phyloP scores from a whole-genome alignment of 176 grass and related monocot species.

The Ensete ventricosum region DNA sequence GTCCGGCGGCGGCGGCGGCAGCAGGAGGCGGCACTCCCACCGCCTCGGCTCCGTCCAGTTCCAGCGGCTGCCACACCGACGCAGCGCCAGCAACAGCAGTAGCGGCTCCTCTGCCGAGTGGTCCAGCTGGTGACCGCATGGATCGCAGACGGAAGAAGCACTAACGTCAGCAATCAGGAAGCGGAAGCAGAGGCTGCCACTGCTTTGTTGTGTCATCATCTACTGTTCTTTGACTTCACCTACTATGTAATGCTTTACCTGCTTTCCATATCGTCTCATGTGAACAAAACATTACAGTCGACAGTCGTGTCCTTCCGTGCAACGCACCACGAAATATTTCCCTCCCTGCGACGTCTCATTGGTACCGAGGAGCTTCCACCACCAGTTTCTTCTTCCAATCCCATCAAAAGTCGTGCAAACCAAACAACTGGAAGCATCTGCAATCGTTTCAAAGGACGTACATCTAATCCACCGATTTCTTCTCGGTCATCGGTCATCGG shows the following conservation, averaged over 20 bases:
- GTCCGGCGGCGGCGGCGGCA: not conserved
- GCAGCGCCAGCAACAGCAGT: not conserved
- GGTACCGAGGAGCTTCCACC: not conserved
- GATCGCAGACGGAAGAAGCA: too few relatives aligned
- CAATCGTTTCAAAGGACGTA: not conserved
- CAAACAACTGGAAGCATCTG: not conserved
- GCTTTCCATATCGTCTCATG: too few relatives aligned
- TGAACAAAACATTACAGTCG: too few relatives aligned
- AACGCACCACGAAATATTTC: too few relatives aligned
- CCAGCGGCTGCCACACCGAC: not conserved
- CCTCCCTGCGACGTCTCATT: not conserved
- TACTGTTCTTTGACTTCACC: too few relatives aligned
- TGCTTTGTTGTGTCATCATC: not conserved
- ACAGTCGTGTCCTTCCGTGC: too few relatives aligned
- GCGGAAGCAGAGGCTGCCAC: not conserved
- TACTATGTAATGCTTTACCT: too few relatives aligned
- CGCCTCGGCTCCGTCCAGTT: slow-evolving; percentile 3
- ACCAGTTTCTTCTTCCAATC: not conserved
- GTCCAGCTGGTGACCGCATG: not conserved
- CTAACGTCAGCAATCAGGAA: not conserved
- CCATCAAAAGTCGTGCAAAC: not conserved
- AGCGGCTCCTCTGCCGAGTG: slow-evolving; percentile 16
- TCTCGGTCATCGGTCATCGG: too few relatives aligned
- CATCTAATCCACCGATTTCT: too few relatives aligned
- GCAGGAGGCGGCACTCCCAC: not conserved